Percentiles rank a stretch among this genome's conserved stretches.
Conservation (phyloP, 2,329 filamentous ascomycete species). For the Aureobasidium sp. region DNA sequence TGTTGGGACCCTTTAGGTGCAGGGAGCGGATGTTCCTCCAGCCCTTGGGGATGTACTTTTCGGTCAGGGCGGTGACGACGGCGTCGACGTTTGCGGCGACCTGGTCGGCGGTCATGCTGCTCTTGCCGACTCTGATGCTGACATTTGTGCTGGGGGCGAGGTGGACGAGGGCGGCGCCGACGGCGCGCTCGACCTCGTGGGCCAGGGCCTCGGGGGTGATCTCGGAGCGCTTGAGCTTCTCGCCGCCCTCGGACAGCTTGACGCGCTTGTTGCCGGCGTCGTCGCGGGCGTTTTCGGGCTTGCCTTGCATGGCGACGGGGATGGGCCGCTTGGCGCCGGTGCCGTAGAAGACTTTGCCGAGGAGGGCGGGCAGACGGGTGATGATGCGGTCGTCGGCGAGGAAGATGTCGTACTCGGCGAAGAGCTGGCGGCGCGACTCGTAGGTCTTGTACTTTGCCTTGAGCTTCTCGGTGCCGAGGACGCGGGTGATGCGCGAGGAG, state of each 20-base stretch:
- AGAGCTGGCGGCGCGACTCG: constrained; percentile 75
- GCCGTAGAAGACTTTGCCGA: constrained; percentile 93
- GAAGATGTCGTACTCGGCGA: constrained; percentile 84
- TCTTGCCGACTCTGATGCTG: constrained; percentile 68
- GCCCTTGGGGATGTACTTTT: constrained; percentile 73
- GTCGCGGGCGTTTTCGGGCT: constrained; percentile 26
- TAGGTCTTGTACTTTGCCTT: constrained; percentile 84
- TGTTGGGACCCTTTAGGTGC: constrained; percentile 85
- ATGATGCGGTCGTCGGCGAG: constrained; percentile 82
- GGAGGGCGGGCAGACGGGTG: constrained; percentile 59
- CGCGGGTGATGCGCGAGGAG: constrained; percentile 40
- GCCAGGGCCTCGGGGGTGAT: constrained; percentile 59
- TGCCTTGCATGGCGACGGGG: constrained; percentile 63
- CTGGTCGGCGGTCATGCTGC: constrained; percentile 64
- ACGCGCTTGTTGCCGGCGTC: constrained; percentile 47
- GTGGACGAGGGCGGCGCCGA: constrained; percentile 70
- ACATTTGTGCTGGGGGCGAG: constrained; percentile 72
- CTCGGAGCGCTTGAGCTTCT: constrained; percentile 34
- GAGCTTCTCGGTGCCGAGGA: constrained; percentile 78
- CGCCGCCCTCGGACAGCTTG: constrained; percentile 32
- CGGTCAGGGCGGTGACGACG: constrained; percentile 59
- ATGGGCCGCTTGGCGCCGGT: constrained; percentile 74
- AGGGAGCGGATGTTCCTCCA: constrained; percentile 80
- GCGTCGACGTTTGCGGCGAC: constrained; percentile 72
- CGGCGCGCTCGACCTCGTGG: constrained; percentile 66